These are phyloP conservation scores for Sugiyamaella sp. DNA, from an alignment of 1,139 yeast genomes.

Conservation along the genomic window DNA sequence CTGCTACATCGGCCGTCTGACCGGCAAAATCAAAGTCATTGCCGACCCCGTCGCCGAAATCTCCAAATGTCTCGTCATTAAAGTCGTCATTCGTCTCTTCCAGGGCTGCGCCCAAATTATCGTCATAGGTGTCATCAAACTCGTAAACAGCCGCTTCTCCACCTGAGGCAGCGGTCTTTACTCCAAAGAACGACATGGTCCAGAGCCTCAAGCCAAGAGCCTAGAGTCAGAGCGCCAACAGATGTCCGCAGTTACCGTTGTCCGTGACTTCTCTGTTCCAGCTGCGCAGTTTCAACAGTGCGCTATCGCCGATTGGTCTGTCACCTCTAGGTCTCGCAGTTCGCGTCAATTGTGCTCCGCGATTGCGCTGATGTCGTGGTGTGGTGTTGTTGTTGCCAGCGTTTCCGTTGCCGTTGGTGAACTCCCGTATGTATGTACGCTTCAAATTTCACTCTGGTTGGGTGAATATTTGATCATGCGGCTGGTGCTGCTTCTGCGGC, in stretches of 20 bases:
- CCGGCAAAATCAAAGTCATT: constrained; percentile 76
- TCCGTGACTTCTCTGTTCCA: not conserved
- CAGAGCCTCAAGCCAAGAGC: not conserved
- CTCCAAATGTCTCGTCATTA: constrained; percentile 89
- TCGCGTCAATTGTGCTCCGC: not conserved
- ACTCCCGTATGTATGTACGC: not conserved
- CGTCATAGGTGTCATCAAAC: constrained; percentile 81
- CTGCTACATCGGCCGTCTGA: constrained; percentile 44
- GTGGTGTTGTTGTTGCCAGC: not conserved
- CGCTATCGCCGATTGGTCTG: not conserved
- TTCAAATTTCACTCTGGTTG: constrained; percentile 13
- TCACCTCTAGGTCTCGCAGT: not conserved
- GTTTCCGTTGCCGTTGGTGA: not conserved
- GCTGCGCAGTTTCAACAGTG: too few relatives aligned
- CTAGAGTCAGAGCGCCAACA: not conserved
- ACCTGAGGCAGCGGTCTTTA: constrained; percentile 38
- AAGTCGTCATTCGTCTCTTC: constrained; percentile 78
- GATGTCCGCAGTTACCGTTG: not conserved
- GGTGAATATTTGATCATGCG: constrained; percentile 17
- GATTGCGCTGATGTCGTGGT: not conserved
- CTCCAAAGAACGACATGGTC: constrained; percentile 47
- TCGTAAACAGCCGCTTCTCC: constrained; percentile 50
- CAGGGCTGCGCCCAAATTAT: constrained; percentile 67
- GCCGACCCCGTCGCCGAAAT: constrained; percentile 50
- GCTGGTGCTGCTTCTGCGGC: constrained; percentile 4